phyloP scores from a whole-genome alignment of 768 basidiomycete genomes.

The Kwoniella botswanensis region DNA sequence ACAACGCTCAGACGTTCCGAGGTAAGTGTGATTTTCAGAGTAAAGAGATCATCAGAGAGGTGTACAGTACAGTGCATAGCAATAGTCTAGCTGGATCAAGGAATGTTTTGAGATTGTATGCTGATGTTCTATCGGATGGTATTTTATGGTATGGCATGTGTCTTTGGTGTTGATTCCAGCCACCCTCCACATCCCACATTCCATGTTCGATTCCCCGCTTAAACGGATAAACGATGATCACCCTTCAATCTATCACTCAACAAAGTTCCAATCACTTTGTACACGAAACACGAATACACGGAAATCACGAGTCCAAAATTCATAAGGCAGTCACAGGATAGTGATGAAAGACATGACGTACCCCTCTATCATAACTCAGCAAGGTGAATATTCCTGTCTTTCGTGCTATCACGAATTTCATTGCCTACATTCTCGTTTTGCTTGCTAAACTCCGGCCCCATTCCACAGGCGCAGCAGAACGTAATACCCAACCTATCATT shows the following conservation, averaged over 20 bases:
- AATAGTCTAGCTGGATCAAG: not conserved
- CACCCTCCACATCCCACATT: not conserved
- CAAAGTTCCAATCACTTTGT: too few species aligned
- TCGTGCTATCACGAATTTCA: not conserved
- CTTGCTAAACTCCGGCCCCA: too few species aligned
- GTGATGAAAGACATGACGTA: constrained; percentile 1
- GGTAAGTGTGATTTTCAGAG: too few species aligned
- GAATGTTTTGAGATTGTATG: not conserved
- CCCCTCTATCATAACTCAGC: constrained; percentile 35
- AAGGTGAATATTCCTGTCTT: constrained; percentile 9
- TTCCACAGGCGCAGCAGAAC: constrained; percentile 21
- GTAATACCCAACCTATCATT: constrained; percentile 34
- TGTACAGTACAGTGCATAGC: not conserved
- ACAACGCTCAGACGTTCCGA: too few species aligned
- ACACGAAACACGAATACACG: not conserved
- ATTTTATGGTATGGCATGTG: not conserved
- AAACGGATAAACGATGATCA: not conserved
- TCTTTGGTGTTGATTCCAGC: not conserved
- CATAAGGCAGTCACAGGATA: not conserved
- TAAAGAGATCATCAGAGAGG: too few species aligned
- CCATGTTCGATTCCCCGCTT: not conserved
- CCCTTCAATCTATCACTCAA: too few species aligned
- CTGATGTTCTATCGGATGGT: not conserved
- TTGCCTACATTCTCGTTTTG: not conserved
- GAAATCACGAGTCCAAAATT: not conserved